Evolutionary conservation across 805 yeast species (phyloP).

Genomic region (Myxozyma geophila): DNA sequence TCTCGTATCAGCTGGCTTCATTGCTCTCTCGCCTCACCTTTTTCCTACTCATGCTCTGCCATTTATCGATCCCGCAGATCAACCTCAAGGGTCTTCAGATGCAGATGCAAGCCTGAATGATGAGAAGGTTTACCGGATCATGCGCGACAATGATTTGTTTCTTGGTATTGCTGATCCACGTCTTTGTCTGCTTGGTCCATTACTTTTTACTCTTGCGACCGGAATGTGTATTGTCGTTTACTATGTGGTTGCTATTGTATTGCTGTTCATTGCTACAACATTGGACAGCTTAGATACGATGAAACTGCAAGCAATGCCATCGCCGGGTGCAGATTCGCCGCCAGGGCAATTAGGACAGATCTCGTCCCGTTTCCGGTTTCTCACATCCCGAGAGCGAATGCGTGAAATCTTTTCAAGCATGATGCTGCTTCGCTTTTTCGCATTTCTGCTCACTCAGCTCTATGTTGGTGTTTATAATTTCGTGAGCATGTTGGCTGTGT

Average conservation of each 20-base stretch:
- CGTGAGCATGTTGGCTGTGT: slow-evolving; percentile 7
- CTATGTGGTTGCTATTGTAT: slow-evolving; percentile 6
- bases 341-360: neutral
- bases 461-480: slow-evolving; percentile 4
- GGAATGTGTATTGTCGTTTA: slow-evolving; percentile 48
- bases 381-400: neutral
- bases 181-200: slow-evolving; percentile 62
- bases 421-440: slow-evolving; percentile 1
- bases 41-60: slow-evolving; percentile 45
- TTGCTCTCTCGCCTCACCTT: slow-evolving; percentile 43
- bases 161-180: slow-evolving; percentile 67
- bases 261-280: slow-evolving; percentile 20
- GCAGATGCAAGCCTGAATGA: slow-evolving; percentile 7
- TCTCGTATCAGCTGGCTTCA: slow-evolving; percentile 34
- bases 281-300: slow-evolving; percentile 14
- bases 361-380: neutral
- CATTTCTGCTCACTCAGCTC: slow-evolving; percentile 1
- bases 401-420: neutral
- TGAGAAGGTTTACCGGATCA: slow-evolving; percentile 43
- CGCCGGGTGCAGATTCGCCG: slow-evolving; percentile 7
- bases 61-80: slow-evolving; percentile 48
- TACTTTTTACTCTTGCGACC: slow-evolving; percentile 56
- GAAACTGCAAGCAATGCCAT: slow-evolving; percentile 4
- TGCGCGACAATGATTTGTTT: slow-evolving; percentile 57
- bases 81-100: slow-evolving; percentile 4